Evolutionary conservation across 805 yeast species (phyloP), one percentile per base, ranked within the genome.

Genomic region (Metschnikowia arizonensis): DNA sequence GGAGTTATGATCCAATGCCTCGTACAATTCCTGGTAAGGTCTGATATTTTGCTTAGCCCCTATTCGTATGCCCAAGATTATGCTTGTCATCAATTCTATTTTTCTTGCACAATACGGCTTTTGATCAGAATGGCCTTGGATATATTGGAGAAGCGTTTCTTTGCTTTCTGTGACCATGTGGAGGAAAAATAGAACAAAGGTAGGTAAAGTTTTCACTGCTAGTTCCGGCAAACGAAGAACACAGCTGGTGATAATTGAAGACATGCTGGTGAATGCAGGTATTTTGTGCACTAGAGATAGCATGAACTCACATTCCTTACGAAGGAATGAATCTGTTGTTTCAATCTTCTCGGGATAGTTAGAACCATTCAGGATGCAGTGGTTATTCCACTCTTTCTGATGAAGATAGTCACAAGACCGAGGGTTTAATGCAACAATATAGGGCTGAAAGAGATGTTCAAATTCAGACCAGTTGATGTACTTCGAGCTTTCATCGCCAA

Each of bases 31-130:
- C 5, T 49, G 45, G 46, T 68, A 77, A 5, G 47, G 52, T 2
- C 53, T 48, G 2, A 54, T 41, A 2, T 59, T 58, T 40, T 50
- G 54, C 40, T 64, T 65, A 0, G 71, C 63, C 2, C 76, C 80
- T 5, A 68, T 55, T 42, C 82, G 59, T 3, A 78, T 53, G 4
- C 64, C 46, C 4, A 76, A 44, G 1, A 64, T 33, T 5, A 61
- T 54, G 5, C 54, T 44, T 8, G 54, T 46, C 32, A 65, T 50
- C 11, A 65, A 50, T 10, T 54, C 46, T 46, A 26, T 50, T 38
- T 15, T 46, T 42, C 5, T 12, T 36, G 32, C 32, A 49, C 29
- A n/a, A 18, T 3, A 43, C 36, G 3, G 33, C 17, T 9, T 31
- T 37, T 21, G 44, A 34, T n/a, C 15, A 4, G 5, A 10, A 12